Percentiles rank a stretch among this genome's conserved stretches.
phyloP scores from a whole-genome alignment of 1,139 yeast genomes.

The Hyphopichia khmerensis region DNA sequence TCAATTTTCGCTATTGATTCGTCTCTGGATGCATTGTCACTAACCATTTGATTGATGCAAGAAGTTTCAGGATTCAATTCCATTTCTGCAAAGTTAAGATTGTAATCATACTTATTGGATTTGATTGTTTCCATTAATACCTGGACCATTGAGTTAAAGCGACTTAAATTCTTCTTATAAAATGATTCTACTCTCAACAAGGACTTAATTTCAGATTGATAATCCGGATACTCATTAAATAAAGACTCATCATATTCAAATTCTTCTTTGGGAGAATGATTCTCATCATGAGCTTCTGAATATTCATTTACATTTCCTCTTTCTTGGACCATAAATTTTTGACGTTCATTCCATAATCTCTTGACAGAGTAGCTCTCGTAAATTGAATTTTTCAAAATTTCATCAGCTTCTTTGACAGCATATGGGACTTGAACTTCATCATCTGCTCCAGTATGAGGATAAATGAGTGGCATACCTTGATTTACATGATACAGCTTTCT shows the following conservation, averaged over 20 bases:
- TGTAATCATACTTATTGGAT: slow-evolving; percentile 40
- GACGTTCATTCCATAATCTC: slow-evolving; percentile 73
- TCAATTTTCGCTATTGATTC: slow-evolving; percentile 23
- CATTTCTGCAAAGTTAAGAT: slow-evolving; percentile 35
- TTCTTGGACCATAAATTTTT: slow-evolving; percentile 70
- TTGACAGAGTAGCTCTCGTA: slow-evolving; percentile 63
- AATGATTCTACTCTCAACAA: slow-evolving; percentile 60
- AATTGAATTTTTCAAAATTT: slow-evolving; percentile 58
- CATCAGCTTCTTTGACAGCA: slow-evolving; percentile 75
- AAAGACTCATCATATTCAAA: slow-evolving; percentile 20
- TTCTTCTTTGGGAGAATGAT: slow-evolving; percentile 12
- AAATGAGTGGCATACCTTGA: slow-evolving; percentile 75
- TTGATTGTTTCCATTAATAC: slow-evolving; percentile 65
- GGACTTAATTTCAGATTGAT: slow-evolving; percentile 36
- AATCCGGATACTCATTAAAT: slow-evolving; percentile 27
- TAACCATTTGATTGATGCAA: slow-evolving; percentile 15
- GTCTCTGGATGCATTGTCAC: slow-evolving; percentile 8
- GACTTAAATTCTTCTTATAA: slow-evolving; percentile 52
- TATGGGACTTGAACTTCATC: slow-evolving; percentile 50
- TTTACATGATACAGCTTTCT: slow-evolving; percentile 77
- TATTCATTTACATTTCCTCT: slow-evolving; percentile 56
- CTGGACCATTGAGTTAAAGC: slow-evolving; percentile 60
- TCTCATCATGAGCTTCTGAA: slow-evolving; percentile 1
- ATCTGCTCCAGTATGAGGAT: slow-evolving; percentile 45
- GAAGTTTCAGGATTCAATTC: slow-evolving; percentile 40